phyloP scores from a whole-genome alignment of 345 rosid species.

The Aquilaria sinensis region DNA sequence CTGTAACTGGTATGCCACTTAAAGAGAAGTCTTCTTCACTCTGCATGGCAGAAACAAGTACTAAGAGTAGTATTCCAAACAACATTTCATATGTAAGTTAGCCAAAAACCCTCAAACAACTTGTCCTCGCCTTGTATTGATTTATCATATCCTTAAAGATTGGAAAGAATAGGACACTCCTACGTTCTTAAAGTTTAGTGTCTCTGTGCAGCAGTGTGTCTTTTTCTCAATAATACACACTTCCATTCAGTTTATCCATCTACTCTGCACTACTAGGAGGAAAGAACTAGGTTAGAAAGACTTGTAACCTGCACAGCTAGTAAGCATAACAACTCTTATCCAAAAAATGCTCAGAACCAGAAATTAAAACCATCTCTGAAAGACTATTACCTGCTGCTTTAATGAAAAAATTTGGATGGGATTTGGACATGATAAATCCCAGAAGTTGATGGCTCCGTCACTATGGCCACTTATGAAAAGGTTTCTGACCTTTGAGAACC shows the following conservation, averaged over 20 bases:
- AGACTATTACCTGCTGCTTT: constrained; percentile 63
- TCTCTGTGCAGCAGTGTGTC: too few species aligned
- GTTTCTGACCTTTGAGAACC: constrained; percentile 69
- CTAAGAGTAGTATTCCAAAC: neutral
- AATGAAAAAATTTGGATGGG: constrained; percentile 50
- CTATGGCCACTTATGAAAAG: constrained; percentile 79
- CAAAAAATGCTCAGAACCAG: neutral
- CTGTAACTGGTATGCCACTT: constrained; percentile 58
- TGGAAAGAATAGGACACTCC: neutral
- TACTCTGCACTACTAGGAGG: neutral
- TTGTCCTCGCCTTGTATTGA: neutral
- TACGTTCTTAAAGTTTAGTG: too few species aligned
- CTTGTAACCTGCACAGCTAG: neutral
- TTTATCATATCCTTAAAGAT: too few species aligned
- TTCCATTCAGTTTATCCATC: too few species aligned
- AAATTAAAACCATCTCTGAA: too few species aligned
- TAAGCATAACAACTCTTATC: neutral
- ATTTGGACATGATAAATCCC: constrained; percentile 78
- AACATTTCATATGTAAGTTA: neutral
- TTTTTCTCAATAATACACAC: too few species aligned
- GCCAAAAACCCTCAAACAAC: constrained; percentile 5
- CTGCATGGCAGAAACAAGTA: constrained; percentile 32
- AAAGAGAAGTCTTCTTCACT: constrained; percentile 58
- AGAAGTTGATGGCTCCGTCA: constrained; percentile 74
- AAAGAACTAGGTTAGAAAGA: neutral